Evolutionary conservation across 306 rosid genomes (phyloP).

Genomic region (Malus domestica): DNA sequence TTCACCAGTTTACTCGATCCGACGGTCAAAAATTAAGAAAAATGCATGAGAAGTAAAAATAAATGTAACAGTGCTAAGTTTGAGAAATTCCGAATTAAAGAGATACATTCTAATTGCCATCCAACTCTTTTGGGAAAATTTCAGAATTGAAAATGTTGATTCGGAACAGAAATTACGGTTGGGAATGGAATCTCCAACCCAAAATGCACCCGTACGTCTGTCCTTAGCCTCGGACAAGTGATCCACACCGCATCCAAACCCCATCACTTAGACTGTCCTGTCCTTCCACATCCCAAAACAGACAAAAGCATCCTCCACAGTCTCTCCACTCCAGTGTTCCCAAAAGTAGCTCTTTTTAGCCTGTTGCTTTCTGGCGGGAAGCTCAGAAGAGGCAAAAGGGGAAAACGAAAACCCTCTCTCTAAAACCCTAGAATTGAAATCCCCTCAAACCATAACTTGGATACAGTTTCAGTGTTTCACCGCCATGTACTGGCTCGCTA

Average conservation of each 20-base stretch:
- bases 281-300: not conserved
- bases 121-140: too few relatives aligned
- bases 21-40: accelerated
- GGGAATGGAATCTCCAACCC: too few relatives aligned
- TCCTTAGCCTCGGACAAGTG: too few relatives aligned
- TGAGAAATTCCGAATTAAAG: too few relatives aligned
- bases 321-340: not conserved
- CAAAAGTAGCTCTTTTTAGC: not conserved
- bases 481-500: constrained; percentile 49
- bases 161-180: too few relatives aligned
- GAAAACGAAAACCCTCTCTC: not conserved
- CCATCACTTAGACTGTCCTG: not conserved
- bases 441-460: not conserved
- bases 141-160: too few relatives aligned
- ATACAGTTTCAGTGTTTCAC: not conserved
- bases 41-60: too few relatives aligned
- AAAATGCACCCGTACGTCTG: too few relatives aligned
- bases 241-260: not conserved
- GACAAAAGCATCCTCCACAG: not conserved
- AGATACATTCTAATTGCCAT: too few relatives aligned
- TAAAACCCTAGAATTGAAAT: constrained; percentile 13
- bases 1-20: accelerated
- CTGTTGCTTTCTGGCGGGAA: constrained; percentile 13
- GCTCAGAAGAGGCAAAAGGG: not conserved
- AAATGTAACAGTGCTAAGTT: too few relatives aligned